Evolutionary conservation across 371 early-diverging fungal genomes (phyloP).

Genomic region (Mucor circinelloides): DNA sequence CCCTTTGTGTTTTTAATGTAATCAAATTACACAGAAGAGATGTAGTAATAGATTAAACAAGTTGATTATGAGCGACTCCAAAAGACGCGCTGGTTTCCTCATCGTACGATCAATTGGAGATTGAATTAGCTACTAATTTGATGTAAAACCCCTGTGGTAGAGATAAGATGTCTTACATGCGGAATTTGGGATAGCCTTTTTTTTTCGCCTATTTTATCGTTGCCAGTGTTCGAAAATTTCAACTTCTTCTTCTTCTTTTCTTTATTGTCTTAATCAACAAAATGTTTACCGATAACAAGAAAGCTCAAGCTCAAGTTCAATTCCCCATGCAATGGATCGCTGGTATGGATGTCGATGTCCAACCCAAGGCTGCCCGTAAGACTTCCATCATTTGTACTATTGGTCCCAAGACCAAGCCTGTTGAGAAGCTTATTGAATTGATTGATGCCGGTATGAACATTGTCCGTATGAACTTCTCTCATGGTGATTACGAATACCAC

Average conservation of each 20-base stretch:
- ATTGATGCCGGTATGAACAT: constrained; percentile 94
- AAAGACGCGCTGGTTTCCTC: background rate
- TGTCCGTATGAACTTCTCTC: constrained; percentile 94
- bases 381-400: constrained; percentile 87
- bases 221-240: background rate
- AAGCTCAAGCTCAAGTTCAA: constrained; percentile 11
- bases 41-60: background rate
- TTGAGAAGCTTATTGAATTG: constrained; percentile 81
- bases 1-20: background rate
- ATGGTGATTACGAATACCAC: constrained; percentile 93
- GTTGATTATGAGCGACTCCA: constrained; percentile 2
- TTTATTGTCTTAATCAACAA: background rate
- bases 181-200: background rate
- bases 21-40: background rate
- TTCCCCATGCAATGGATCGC: constrained; percentile 75
- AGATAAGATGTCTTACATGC: constrained; percentile 19
- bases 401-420: constrained; percentile 78
- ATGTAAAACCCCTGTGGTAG: constrained; percentile 28
- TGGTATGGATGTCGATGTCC: constrained; percentile 64
- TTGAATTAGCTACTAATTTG: constrained; percentile 14
- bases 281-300: constrained; percentile 28
- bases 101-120: constrained; percentile 19
- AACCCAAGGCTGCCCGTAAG: constrained; percentile 69
- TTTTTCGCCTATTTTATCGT: background rate
- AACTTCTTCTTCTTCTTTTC: constrained; percentile 6